Conservation (phyloP, 2,329 filamentous ascomycete genomes). For the Chlorencoelia australis region DNA sequence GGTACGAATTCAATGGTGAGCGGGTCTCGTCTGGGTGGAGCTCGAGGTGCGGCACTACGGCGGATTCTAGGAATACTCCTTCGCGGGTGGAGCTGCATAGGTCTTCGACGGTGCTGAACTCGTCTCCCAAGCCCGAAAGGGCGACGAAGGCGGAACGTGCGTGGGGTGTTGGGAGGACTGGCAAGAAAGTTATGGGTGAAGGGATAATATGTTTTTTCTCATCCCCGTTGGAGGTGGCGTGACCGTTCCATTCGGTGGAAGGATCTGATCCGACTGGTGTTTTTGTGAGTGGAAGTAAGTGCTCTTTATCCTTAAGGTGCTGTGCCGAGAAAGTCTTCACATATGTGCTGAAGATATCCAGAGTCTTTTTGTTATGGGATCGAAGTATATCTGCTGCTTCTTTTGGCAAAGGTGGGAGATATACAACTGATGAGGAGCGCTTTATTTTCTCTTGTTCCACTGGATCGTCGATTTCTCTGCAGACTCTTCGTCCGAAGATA, state of each 20-base stretch:
- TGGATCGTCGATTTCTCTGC: slow-evolving; percentile 38
- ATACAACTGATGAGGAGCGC: slow-evolving; percentile 51
- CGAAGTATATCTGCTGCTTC: slow-evolving; percentile 45
- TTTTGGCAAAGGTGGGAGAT: slow-evolving; percentile 53
- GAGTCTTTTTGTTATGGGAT: slow-evolving; percentile 53
- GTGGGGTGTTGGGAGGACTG: slow-evolving; percentile 31
- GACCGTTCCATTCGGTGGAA: slow-evolving; percentile 1
- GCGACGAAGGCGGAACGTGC: slow-evolving; percentile 61
- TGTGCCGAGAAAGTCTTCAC: slow-evolving; percentile 59
- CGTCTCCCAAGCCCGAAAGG: slow-evolving; percentile 57
- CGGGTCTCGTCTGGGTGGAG: slow-evolving; percentile 45
- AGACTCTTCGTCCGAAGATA: slow-evolving; percentile 53
- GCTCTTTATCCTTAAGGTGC: slow-evolving; percentile 32
- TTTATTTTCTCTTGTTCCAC: slow-evolving; percentile 40
- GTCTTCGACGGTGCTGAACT: slow-evolving; percentile 54
- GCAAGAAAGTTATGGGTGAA: slow-evolving; percentile 19
- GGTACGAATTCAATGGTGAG: slow-evolving; percentile 52
- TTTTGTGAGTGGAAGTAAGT: slow-evolving; percentile 22
- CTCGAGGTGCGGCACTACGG: slow-evolving; percentile 59
- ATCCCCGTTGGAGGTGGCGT: slow-evolving; percentile 10
- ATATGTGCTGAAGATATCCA: slow-evolving; percentile 58
- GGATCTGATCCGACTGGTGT: slow-evolving; percentile 16
- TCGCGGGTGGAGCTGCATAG: slow-evolving; percentile 55
- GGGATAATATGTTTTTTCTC: slow-evolving; percentile 4
- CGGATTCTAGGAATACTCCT: slow-evolving; percentile 65